Evolutionary conservation across 257 asterid species (phyloP), one percentile per base, ranked within the genome.

Genomic region (Osmanthus fragrans): DNA sequence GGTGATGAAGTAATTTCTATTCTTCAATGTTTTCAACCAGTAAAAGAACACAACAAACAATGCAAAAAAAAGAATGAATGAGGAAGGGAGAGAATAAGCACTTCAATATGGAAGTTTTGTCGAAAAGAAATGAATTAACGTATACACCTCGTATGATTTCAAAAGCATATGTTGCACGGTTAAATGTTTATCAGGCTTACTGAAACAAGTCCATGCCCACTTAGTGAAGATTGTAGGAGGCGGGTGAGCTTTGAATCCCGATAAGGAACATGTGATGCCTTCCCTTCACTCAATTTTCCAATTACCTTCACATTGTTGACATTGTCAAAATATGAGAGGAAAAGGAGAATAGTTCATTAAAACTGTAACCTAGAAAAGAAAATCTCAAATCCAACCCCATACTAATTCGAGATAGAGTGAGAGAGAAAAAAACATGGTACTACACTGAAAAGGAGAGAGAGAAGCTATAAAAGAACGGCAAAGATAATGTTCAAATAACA

Each of bases 171-270:
- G 56, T 36, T 34, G 10, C 8, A 33, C 69, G 69, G 0, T 75
- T 13, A 60, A 60, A 47, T 54, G 67, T 18, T 60, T 67, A 34
- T 7, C 70, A 4, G 69, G 33, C 99, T 90, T 83, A 96, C 99
- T 80, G 99, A 96, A 87, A 96, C 99, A 89, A 93, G 97, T 39
- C 99, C 99, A 73, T 90, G 99, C 75, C 99, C 99, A 86, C 99
- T 91, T 42, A 96, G 88, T 54, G 99, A 96, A 79, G 99, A 96
- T 79, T 96, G 99, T 70, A 96, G 88, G 77, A 96, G 87, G 67
- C 99, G 95, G 63, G 99, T 96, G 74, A 96, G 98, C 87, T 96
- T 96, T 51, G 99, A 96, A 87, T 96, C 99, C 79, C 99, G 88
- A 82, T 88, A 96, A 30, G 99, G 99, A 87, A 96, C 97, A 81